Conservation (phyloP, 805 yeast genomes). For the Debaryomyces tyrocola region DNA sequence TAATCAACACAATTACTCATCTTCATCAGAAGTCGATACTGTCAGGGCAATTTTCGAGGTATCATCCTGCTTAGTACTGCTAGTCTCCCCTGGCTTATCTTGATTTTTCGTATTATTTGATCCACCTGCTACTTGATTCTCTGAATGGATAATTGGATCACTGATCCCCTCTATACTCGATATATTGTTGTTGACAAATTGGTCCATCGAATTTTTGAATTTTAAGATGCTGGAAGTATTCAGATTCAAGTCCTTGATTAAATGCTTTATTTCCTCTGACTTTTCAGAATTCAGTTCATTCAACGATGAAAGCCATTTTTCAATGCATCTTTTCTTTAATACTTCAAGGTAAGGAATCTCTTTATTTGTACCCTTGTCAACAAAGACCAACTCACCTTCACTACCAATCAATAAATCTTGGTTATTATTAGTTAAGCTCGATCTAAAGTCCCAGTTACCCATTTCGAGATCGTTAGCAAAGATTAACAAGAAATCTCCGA, state of each 20-base stretch:
- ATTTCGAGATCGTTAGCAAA: conserved; percentile 86
- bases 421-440: conserved; percentile 42
- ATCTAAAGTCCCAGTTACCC: conserved; percentile 76
- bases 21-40: not conserved
- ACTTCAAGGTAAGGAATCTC: conserved; percentile 44
- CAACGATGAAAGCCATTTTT: conserved; percentile 32
- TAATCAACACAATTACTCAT: not conserved
- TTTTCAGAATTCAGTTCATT: conserved; percentile 15
- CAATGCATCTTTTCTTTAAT: conserved; percentile 29
- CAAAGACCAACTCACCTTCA: conserved; percentile 71
- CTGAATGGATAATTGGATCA: not conserved
- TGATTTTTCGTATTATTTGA: not conserved
- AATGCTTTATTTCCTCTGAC: conserved; percentile 8
- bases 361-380: conserved; percentile 55
- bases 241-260: conserved; percentile 19
- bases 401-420: conserved; percentile 64
- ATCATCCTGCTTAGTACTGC: not conserved
- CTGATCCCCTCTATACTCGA: conserved; percentile 16
- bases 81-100: no score
- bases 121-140: not conserved
- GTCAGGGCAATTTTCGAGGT: not conserved
- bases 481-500: conserved; percentile 82
- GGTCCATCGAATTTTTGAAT: conserved; percentile 27
- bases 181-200: conserved; percentile 30
- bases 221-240: conserved; percentile 20